Conservation (phyloP, 192 early-diverging fungal genomes). For the Entophlyctis luteolus region DNA sequence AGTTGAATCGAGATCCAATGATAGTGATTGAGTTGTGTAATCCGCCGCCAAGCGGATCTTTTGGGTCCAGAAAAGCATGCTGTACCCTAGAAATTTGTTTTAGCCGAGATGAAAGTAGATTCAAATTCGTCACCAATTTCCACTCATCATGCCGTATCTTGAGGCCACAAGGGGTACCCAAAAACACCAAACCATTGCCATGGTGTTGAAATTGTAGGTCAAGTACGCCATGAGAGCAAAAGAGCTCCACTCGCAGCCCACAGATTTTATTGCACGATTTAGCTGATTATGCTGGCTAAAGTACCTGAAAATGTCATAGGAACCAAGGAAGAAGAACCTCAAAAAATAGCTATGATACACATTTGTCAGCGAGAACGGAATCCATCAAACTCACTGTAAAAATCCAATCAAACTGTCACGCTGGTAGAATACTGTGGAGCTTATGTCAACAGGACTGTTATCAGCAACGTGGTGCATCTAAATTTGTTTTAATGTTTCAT, state of each 20-base stretch:
- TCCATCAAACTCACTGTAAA: constrained; percentile 19
- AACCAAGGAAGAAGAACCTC: constrained; percentile 33
- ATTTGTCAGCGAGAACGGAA: background rate
- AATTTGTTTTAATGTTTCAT: background rate
- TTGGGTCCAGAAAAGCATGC: constrained; percentile 40
- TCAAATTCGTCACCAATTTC: constrained; percentile 30
- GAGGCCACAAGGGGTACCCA: constrained; percentile 32
- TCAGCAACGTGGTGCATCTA: constrained; percentile 45
- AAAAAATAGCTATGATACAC: constrained; percentile 30
- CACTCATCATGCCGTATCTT: constrained; percentile 42
- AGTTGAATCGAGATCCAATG: constrained; percentile 36
- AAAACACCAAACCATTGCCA: constrained; percentile 16
- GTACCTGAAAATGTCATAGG: constrained; percentile 32
- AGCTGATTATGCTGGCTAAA: constrained; percentile 28
- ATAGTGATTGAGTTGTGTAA: constrained; percentile 34
- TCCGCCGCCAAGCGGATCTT: constrained; percentile 32
- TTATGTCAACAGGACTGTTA: constrained; percentile 34
- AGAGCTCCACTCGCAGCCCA: constrained; percentile 19
- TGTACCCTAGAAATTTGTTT: constrained; percentile 23
- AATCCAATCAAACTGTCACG: constrained; percentile 38
- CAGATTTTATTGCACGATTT: background rate
- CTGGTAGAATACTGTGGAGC: constrained; percentile 37
- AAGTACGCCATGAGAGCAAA: constrained; percentile 3
- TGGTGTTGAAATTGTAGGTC: constrained; percentile 18
- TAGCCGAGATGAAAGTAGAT: background rate